Evolutionary conservation across 139 green algal genomes (phyloP), one percentile per base, ranked within the genome.

Genomic region (Yamagishiella unicocca): DNA sequence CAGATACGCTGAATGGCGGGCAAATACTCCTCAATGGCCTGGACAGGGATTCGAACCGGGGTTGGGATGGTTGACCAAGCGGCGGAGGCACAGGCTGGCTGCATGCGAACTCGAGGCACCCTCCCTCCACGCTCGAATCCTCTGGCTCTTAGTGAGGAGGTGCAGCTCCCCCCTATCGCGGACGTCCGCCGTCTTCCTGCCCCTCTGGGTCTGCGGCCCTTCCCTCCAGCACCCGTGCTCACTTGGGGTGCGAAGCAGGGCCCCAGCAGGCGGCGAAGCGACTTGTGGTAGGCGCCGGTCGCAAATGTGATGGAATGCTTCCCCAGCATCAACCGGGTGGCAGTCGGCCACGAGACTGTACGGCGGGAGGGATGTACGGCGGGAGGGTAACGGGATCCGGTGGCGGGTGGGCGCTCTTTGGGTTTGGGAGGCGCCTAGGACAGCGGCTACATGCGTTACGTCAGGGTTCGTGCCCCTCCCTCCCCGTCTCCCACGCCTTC

Each of bases 161-260:
- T n/a, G 12, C 50, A 58, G 50, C 50, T 58, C 17, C 50, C 12
- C 50, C 14, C 50, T 58, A 58, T 58, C 50, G 17, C 50, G 50
- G 50, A 25, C 14, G 12, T 58, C 14, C 50, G 12, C 17, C 14
- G 14, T 58, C 17, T 58, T 58, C 14, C 50, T 58, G 12, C 17
- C 17, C 14, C 50, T 58, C 17, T 58, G 17, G 50, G 19, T 24
- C 22, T 67, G 19, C 22, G n/a, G 9, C 24, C 29, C 33, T 9
- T 43, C 33, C 31, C 66, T 24, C 6, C 29, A 29, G 8, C 38
- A 17, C 19, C 14, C 68, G 17, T 4, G 9, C 68, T 7, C 46
- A 82, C 74, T 46, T 82, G 45, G 2, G n/a, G 45, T 5, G 45
- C 43, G 46, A 82, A 82, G 46, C 74, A 82, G 74, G 74, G 74